Percentiles rank a stretch among this genome's conserved stretches.
These are phyloP conservation scores for Geotrichum carabidarum DNA, from an alignment of 1,139 yeast species.

Conservation along the genomic window DNA sequence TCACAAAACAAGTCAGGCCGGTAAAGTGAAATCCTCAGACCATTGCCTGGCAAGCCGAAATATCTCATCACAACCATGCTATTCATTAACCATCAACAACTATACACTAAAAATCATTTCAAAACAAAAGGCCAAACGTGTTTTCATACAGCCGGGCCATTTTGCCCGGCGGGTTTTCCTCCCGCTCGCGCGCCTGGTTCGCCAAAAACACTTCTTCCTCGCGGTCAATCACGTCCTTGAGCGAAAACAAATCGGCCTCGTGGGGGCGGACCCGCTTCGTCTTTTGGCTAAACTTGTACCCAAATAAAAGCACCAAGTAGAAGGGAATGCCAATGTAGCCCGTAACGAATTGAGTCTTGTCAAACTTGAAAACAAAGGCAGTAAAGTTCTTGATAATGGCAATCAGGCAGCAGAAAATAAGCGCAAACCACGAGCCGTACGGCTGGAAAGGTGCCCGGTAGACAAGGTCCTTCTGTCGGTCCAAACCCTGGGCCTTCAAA, in stretches of 20 bases:
- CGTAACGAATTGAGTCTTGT: slow-evolving; percentile 61
- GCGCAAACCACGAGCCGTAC: slow-evolving; percentile 50
- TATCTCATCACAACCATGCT: not conserved
- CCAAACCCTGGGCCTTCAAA: slow-evolving; percentile 58
- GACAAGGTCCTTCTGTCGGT: slow-evolving; percentile 43
- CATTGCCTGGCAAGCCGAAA: not conserved
- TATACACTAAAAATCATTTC: not conserved
- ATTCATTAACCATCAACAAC: no score
- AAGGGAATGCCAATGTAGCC: slow-evolving; percentile 76
- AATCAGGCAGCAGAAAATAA: slow-evolving; percentile 51
- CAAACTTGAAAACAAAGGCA: slow-evolving; percentile 55
- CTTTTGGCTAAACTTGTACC: slow-evolving; percentile 54
- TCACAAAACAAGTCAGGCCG: not conserved
- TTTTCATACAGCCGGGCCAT: slow-evolving; percentile 12
- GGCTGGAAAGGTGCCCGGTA: slow-evolving; percentile 52
- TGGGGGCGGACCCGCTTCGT: slow-evolving; percentile 49
- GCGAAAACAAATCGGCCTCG: slow-evolving; percentile 61
- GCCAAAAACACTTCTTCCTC: slow-evolving; percentile 56
- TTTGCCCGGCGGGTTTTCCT: slow-evolving; percentile 23
- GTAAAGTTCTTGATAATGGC: slow-evolving; percentile 71
- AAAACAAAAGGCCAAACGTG: slow-evolving; percentile 16
- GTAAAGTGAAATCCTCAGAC: no score
- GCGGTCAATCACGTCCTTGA: slow-evolving; percentile 60
- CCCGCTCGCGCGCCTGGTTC: slow-evolving; percentile 38
- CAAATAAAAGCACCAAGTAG: slow-evolving; percentile 50